Evolutionary conservation across 495 filamentous ascomycete genomes (phyloP).

Genomic region (Monascus purpureus): DNA sequence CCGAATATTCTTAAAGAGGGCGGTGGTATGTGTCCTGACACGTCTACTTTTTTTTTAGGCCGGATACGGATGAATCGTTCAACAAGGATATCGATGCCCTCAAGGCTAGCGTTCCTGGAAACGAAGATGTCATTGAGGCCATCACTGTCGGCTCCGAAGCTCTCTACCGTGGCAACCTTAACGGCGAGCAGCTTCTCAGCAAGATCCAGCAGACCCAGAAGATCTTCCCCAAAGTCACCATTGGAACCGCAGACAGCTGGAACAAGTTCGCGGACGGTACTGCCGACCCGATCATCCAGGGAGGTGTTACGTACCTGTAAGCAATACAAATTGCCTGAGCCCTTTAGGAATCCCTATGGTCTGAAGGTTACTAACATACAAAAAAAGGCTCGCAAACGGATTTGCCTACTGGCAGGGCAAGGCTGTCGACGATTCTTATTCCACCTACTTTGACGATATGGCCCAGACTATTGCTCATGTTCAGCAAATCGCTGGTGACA

Average conservation of each 20-base stretch:
- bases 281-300: constrained; percentile 49
- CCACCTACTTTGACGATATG: constrained; percentile 65
- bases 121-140: constrained; percentile 49
- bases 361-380: too few relatives aligned
- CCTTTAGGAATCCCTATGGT: too few relatives aligned
- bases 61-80: constrained; percentile 54
- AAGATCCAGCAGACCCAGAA: constrained; percentile 50
- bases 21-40: constrained; percentile 1
- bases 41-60: constrained; percentile 28
- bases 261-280: constrained; percentile 67
- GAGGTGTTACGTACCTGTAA: constrained; percentile 50
- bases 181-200: constrained; percentile 42
- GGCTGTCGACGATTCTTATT: constrained; percentile 44
- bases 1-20: too few relatives aligned
- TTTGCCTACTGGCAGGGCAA: constrained; percentile 77
- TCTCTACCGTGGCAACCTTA: constrained; percentile 62
- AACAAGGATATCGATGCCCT: constrained; percentile 46
- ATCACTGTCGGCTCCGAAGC: constrained; percentile 70
- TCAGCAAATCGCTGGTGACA: constrained; percentile 41
- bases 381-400: constrained; percentile 50
- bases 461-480: constrained; percentile 56
- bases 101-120: constrained; percentile 33
- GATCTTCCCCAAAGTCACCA: constrained; percentile 38
- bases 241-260: constrained; percentile 74
- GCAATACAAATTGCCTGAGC: constrained; percentile 6